phyloP scores from a whole-genome alignment of 2,329 filamentous ascomycete species.

The Epichloe gansuensis region DNA sequence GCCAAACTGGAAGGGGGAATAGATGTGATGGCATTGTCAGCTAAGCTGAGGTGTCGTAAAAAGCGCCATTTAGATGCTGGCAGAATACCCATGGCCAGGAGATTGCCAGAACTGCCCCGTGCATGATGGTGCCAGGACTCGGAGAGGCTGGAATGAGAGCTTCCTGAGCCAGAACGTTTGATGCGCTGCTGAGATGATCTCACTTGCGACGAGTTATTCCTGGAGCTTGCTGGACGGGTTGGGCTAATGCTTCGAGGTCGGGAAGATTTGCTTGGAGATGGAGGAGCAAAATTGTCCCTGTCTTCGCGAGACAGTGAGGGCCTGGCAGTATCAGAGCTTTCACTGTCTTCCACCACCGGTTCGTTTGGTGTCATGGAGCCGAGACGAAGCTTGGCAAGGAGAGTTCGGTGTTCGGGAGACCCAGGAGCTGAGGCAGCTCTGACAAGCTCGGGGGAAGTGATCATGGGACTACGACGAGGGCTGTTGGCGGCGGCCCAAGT shows the following conservation, averaged over 20 bases:
- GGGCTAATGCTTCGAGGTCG: slow-evolving; percentile 71
- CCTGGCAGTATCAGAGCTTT: slow-evolving; percentile 18
- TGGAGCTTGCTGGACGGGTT: slow-evolving; percentile 59
- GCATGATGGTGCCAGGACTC: slow-evolving; percentile 48
- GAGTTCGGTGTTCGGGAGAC: slow-evolving; percentile 39
- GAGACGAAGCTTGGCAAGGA: slow-evolving; percentile 37
- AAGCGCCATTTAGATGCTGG: slow-evolving; percentile 91
- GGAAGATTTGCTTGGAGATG: slow-evolving; percentile 29
- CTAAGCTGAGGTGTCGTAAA: slow-evolving; percentile 76
- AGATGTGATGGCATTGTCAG: slow-evolving; percentile 79
- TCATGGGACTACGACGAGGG: slow-evolving; percentile 48
- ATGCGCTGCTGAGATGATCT: slow-evolving; percentile 65
- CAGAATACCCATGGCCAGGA: slow-evolving; percentile 57
- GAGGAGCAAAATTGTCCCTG: slow-evolving; percentile 28
- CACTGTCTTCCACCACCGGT: slow-evolving; percentile 30
- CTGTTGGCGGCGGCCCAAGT: slow-evolving; percentile 49
- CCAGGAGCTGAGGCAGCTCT: slow-evolving; percentile 57
- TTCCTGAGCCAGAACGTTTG: slow-evolving; percentile 78
- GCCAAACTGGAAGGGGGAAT: slow-evolving; percentile 63
- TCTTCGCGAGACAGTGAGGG: slow-evolving; percentile 35
- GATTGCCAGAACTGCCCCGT: slow-evolving; percentile 65
- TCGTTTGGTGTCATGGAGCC: slow-evolving; percentile 47
- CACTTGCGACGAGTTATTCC: slow-evolving; percentile 54
- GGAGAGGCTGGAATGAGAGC: slow-evolving; percentile 70
- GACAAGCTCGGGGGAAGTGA: slow-evolving; percentile 51